Evolutionary conservation across 257 asterid species (phyloP).

Genomic region (Orobanche coerulescens): DNA sequence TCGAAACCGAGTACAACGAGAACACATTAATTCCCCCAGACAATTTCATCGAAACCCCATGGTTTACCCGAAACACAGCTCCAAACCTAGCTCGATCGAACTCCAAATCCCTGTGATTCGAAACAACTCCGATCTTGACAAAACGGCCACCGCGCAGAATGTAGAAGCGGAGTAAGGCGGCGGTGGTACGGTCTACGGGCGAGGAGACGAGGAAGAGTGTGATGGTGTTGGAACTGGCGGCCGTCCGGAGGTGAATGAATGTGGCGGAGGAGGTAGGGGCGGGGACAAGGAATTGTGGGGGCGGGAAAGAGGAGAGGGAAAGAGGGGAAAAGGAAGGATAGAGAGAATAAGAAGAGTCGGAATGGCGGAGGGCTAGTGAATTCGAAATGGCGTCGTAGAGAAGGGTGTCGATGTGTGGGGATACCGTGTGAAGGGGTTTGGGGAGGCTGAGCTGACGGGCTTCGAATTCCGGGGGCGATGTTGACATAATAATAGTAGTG

Average conservation of each 20-base stretch:
- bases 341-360: conserved; percentile 69
- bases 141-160: conserved; percentile 32
- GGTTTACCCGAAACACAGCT: conserved; percentile 47
- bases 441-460: conserved; percentile 57
- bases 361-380: conserved; percentile 60
- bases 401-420: conserved; percentile 42
- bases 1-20: conserved; percentile 57
- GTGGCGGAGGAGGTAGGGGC: conserved; percentile 49
- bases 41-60: conserved; percentile 62
- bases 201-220: conserved; percentile 47
- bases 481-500: conserved; percentile 17
- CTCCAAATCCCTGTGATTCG: conserved; percentile 51
- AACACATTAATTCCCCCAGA: conserved; percentile 57
- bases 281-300: conserved; percentile 30
- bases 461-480: conserved; percentile 25
- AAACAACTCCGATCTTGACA: conserved; percentile 31
- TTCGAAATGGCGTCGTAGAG: conserved; percentile 44
- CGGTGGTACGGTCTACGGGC: conserved; percentile 43
- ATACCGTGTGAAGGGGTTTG: conserved; percentile 31
- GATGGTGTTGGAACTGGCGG: conserved; percentile 16
- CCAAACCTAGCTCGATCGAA: conserved; percentile 39
- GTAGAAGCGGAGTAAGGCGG: conserved; percentile 50
- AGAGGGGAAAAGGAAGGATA: conserved; percentile 46
- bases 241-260: conserved; percentile 37
- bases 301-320: conserved; percentile 26